Evolutionary conservation across 345 rosid species (phyloP), one percentile per base, ranked within the genome.

Genomic region (Noccaea caerulescens): DNA sequence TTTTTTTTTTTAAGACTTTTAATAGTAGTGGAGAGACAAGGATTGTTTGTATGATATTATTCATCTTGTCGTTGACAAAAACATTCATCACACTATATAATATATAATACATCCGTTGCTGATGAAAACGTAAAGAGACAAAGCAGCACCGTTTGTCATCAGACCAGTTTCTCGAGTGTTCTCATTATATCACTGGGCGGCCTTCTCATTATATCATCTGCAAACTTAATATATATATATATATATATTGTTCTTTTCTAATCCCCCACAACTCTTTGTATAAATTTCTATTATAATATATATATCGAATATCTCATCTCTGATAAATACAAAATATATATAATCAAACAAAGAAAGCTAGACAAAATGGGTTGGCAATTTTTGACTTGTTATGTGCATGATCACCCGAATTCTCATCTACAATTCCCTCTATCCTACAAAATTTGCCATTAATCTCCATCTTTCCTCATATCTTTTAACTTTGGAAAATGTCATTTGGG

Each of bases 41-140:
- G 6, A 27, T 27, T 27, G 18, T n/a, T n/a, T 43, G 18, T 43
- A 37, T 43, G 47, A 44, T 44, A 44, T 44, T 13, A 27, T 27
- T 44, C 30, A 58, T 58, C 10, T 27, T 10, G 10, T 38, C 6
- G 20, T 41, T n/a, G 39, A 61, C 41, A 43, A 61, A 27, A 42
- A 27, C 30, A 27, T 27, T 27, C 30, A 27, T 27, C 30, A 27
- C 3, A 32, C 3, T 13, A 44, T 27, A 25, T 25, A 30, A 36
- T 5, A 36, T 2, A 27, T 27, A 27, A 27, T 27, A 0, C 9
- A 43, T 44, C 23, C 20, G 27, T 16, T 44, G 16, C 4, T 8
- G 46, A 20, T 49, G 58, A 23, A 20, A 23, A 65, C 8, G 47
- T 33, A 55, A 68, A 55, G 63, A 43, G 63, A 68, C 63, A 68